phyloP scores from a whole-genome alignment of 2,329 filamentous ascomycete genomes.

The Nothophoma quercina region DNA sequence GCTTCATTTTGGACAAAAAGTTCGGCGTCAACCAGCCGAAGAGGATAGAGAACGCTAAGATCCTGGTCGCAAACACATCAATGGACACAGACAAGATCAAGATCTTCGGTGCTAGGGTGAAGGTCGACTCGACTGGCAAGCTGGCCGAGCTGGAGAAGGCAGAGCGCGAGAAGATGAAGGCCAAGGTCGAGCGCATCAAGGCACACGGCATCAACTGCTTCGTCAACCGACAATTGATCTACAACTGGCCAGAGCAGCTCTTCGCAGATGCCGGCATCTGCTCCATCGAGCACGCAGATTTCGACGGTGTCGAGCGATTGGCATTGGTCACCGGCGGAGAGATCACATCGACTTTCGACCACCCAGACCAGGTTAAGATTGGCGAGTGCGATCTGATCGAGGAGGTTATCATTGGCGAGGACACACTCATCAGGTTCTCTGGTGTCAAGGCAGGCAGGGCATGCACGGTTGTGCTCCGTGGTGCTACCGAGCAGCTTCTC shows the following conservation, averaged over 20 bases:
- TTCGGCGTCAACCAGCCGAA: constrained; percentile 99
- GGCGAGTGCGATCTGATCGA: constrained; percentile 95
- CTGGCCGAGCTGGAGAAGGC: constrained; percentile 98
- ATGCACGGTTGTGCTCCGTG: constrained; percentile 95
- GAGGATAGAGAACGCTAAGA: constrained; percentile 96
- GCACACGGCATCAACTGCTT: constrained; percentile 99
- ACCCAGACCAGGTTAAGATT: constrained; percentile 95
- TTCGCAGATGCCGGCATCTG: constrained; percentile 98
- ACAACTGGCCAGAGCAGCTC: constrained; percentile 99
- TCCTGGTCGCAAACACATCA: constrained; percentile 94
- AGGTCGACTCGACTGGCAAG: constrained; percentile 95
- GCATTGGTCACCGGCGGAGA: constrained; percentile 96
- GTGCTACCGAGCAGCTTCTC: constrained; percentile 94
- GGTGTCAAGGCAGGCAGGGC: constrained; percentile 92
- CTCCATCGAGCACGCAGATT: constrained; percentile 98
- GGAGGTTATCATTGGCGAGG: constrained; percentile 97
- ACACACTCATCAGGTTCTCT: constrained; percentile 96
- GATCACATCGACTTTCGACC: constrained; percentile 97
- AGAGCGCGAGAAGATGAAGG: constrained; percentile 99
- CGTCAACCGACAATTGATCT: constrained; percentile 98
- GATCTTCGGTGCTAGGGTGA: constrained; percentile 96
- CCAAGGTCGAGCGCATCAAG: constrained; percentile 99
- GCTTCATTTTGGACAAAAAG: constrained; percentile 98
- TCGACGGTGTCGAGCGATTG: constrained; percentile 94
- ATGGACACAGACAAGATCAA: constrained; percentile 99